Evolutionary conservation across 257 asterid species (phyloP), one percentile per base, ranked within the genome.

Genomic region (Nicotiana otophora): DNA sequence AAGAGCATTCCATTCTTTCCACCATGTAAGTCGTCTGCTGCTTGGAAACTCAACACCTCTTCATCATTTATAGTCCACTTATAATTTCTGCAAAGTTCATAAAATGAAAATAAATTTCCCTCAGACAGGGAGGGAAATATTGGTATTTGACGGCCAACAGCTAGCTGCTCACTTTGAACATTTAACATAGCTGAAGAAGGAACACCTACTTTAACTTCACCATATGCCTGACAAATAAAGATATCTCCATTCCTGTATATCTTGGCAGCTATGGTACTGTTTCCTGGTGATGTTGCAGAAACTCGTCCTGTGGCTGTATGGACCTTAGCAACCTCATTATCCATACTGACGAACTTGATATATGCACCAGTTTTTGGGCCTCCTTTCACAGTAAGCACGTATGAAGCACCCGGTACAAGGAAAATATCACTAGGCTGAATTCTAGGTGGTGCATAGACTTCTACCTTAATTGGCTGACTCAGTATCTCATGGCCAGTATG

Each of bases 381-480:
- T 78, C 99, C 99, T 84, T 85, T 84, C 42, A 93, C 94, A 66
- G 91, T 82, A 78, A 95, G 88, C 84, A 90, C 92, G 81, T 90
- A 94, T 28, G 97, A 92, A 78, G 97, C 95, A 62, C 99, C 99
- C 9, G 98, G 99, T 48, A 92, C 97, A 54, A 95, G 95, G 88
- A 94, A 93, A 84, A 92, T 87, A 78, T 91, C 88, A 64, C 87
- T 62, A 69, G 99, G 98, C 84, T 91, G 88, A 57, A 95, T 69
- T 76, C 85, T 91, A 69, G 98, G 97, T 77, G 94, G 93, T 54
- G 92, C 92, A 90, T 92, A 95, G 58, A 95, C 97, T 88, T 95
- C 98, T 62, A 95, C 90, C 83, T 85, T 90, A 42, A 95, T 86
- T 31, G 88, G 84, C 80, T 89, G 94, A 86, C 98, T 95, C 78